Evolutionary conservation across 2,329 filamentous ascomycete genomes (phyloP).

Genomic region (Nothopassalora personata): DNA sequence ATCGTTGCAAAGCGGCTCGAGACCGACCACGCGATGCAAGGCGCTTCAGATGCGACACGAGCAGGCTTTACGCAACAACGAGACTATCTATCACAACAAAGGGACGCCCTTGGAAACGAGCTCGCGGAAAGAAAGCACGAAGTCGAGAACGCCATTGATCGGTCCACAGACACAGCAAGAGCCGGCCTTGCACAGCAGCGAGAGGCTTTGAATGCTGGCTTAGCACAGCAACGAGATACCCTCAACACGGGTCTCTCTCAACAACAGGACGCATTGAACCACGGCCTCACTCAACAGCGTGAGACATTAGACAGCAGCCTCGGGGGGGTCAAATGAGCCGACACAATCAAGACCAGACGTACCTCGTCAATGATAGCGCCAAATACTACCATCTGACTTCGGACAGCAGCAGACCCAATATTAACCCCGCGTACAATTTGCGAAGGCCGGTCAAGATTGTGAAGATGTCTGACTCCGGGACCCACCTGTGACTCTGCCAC

Average conservation of each 20-base stretch:
- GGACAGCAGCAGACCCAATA: too few species aligned
- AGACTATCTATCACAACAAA: background rate
- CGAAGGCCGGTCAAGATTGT: too few species aligned
- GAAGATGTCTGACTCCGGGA: too few species aligned
- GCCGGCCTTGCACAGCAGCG: background rate
- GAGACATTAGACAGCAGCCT: background rate
- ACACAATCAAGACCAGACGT: background rate
- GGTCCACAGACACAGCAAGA: background rate
- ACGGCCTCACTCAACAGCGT: background rate
- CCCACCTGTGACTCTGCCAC: too few species aligned
- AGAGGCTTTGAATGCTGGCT: background rate
- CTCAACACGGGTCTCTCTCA: background rate
- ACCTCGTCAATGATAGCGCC: background rate
- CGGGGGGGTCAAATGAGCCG: background rate
- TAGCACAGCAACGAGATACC: background rate
- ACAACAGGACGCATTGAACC: background rate
- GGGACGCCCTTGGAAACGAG: background rate
- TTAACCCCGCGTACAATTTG: too few species aligned
- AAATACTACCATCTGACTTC: too few species aligned
- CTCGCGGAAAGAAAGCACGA: background rate
- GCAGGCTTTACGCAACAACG: background rate
- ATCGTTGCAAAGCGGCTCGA: background rate
- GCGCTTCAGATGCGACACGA: background rate
- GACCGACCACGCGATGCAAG: background rate
- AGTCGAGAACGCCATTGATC: background rate